These are phyloP conservation scores for Ceriops zippeliana DNA, from an alignment of 345 rosid species.

Conservation along the genomic window DNA sequence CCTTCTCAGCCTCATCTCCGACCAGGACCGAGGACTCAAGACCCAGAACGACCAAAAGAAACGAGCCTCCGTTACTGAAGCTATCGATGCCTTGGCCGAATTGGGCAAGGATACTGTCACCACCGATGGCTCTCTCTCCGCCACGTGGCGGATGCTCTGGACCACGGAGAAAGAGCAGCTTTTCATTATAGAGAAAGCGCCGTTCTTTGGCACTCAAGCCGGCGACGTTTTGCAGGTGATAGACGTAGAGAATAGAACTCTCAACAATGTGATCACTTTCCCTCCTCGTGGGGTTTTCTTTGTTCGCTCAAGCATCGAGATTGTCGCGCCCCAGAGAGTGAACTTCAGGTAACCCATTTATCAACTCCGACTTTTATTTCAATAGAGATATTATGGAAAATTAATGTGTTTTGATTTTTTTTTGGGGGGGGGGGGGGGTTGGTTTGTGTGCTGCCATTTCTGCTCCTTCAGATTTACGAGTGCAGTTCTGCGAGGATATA, in stretches of 20 bases:
- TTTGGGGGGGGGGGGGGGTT: neutral
- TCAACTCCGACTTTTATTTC: neutral
- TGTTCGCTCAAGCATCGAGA: slow-evolving; percentile 63
- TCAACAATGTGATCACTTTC: slow-evolving; percentile 83
- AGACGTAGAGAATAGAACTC: slow-evolving; percentile 52
- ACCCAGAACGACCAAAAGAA: slow-evolving; percentile 56
- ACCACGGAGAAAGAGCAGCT: slow-evolving; percentile 96
- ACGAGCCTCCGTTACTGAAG: slow-evolving; percentile 53
- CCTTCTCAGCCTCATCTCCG: slow-evolving; percentile 67
- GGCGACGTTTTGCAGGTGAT: slow-evolving; percentile 93
- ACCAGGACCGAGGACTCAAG: slow-evolving; percentile 80
- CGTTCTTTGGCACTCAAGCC: slow-evolving; percentile 60
- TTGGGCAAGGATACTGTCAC: slow-evolving; percentile 53
- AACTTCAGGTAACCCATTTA: slow-evolving; percentile 55
- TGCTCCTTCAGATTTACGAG: slow-evolving; percentile 52
- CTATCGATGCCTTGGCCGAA: slow-evolving; percentile 60
- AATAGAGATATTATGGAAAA: neutral
- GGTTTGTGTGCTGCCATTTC: neutral
- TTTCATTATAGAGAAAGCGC: slow-evolving; percentile 79
- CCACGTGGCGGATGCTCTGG: slow-evolving; percentile 90
- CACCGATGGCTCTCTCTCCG: slow-evolving; percentile 59
- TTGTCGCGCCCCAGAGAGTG: slow-evolving; percentile 74
- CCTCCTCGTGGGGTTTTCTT: slow-evolving; percentile 92
- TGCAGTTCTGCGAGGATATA: slow-evolving; percentile 66
- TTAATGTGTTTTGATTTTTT: no score